Evolutionary conservation across 768 basidiomycete species (phyloP), one percentile per base, ranked within the genome.

Genomic region (Pisolithus orientalis): DNA sequence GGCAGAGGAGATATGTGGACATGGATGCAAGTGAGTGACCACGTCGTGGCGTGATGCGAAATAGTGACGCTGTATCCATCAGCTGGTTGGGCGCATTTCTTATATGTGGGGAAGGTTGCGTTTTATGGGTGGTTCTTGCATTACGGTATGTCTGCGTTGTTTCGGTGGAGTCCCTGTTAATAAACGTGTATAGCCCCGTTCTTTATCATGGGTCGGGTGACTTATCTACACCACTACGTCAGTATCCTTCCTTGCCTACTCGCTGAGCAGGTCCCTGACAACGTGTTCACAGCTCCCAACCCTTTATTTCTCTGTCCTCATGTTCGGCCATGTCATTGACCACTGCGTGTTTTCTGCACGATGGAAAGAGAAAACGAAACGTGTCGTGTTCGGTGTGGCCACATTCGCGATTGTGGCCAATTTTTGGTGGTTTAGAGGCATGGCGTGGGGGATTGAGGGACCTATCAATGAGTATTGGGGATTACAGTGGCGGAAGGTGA

Each of bases 171-270:
- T 9, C 29, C 25, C 38, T 16, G 51, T 37, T 50, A 29, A 59
- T 32, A 32, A 43, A 11, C 47, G 9, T 10, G 21, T 58, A 9
- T 59, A 96, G 94, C 87, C 24, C 95, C 95, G 1, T 99, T 97
- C 84, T 72, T 97, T 58, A 84, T 97, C 72, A 99, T 99, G 96
- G 94, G 91, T 21, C 90, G 94, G 53, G 90, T 94, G 4, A 96
- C 94, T 29, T 97, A 97, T 61, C 72, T 98, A 27, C 95, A 98
- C 68, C 94, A 96, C 75, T 97, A 95, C 65, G 91, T 94, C 59
- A 58, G 89, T 80, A 29, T 11, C 6, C 39, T 21, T 21, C 21
- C 21, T 10, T 1, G 1, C 31, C 6, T 5, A 14, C 6, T n/a
- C 16, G 38, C 2, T 32, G 10, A 3, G 8, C 21, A 6, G 14